phyloP scores from a whole-genome alignment of 2,329 filamentous ascomycete species.

The Colletotrichum trifolii region DNA sequence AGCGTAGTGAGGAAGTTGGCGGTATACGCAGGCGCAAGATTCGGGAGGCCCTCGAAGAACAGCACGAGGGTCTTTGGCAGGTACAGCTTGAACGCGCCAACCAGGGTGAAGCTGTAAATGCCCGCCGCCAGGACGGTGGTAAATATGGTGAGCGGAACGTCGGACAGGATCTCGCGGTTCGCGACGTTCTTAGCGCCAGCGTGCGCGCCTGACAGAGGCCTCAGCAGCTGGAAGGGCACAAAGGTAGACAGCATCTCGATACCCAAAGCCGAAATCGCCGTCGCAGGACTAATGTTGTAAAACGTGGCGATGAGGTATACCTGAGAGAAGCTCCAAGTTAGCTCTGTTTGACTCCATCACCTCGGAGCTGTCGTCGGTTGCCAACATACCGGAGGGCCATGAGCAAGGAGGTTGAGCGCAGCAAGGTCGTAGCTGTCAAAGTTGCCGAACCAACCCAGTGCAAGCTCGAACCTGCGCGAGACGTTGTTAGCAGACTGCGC shows the following conservation, averaged over 20 bases:
- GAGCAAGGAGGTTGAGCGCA: conserved; percentile 74
- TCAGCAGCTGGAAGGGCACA: conserved; percentile 80
- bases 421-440: conserved; percentile 80
- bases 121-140: conserved; percentile 76
- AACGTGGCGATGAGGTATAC: conserved; percentile 82
- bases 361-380: not conserved
- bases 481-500: conserved; percentile 50
- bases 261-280: conserved; percentile 69
- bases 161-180: conserved; percentile 73
- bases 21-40: conserved; percentile 74
- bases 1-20: conserved; percentile 71
- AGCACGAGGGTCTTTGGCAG: conserved; percentile 78
- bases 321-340: conserved; percentile 47
- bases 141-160: conserved; percentile 70
- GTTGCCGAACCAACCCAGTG: conserved; percentile 76
- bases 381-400: conserved; percentile 74
- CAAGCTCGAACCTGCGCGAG: conserved; percentile 75
- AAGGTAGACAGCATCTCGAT: conserved; percentile 78
- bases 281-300: conserved; percentile 74
- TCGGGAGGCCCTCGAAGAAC: conserved; percentile 79
- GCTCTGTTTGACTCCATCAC: not conserved
- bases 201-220: conserved; percentile 74
- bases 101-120: conserved; percentile 81
- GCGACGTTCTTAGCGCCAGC: conserved; percentile 60
- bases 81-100: conserved; percentile 74